phyloP scores from a whole-genome alignment of 805 yeast genomes.

The Wickerhamiella parazyma region DNA sequence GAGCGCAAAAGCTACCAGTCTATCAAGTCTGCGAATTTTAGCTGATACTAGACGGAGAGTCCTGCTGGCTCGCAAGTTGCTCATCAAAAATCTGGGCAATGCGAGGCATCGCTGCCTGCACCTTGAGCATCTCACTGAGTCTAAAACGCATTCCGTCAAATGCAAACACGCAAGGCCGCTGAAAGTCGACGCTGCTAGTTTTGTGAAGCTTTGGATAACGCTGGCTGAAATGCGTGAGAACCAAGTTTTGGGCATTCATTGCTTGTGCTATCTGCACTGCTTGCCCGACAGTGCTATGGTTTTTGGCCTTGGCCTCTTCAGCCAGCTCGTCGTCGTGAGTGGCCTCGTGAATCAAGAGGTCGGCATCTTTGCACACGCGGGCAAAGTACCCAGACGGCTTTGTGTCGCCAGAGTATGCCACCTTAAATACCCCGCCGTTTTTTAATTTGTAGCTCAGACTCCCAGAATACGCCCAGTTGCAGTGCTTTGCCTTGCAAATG shows the following conservation, averaged over 20 bases:
- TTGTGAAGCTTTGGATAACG: slow-evolving; percentile 55
- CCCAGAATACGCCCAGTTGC: slow-evolving; percentile 67
- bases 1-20: slow-evolving; percentile 16
- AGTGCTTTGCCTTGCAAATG: slow-evolving; percentile 73
- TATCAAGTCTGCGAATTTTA: no score
- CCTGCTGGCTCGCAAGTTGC: no score
- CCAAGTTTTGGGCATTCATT: slow-evolving; percentile 59
- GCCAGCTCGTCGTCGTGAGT: slow-evolving; percentile 69
- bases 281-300: slow-evolving; percentile 80
- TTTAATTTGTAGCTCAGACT: slow-evolving; percentile 31
- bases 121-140: slow-evolving; percentile 31
- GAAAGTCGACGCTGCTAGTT: slow-evolving; percentile 11
- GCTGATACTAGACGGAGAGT: no score
- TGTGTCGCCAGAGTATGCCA: slow-evolving; percentile 91
- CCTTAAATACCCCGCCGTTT: slow-evolving; percentile 33
- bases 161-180: slow-evolving; percentile 33
- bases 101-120: slow-evolving; percentile 19
- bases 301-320: slow-evolving; percentile 67
- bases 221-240: slow-evolving; percentile 87
- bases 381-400: slow-evolving; percentile 63
- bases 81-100: slow-evolving; percentile 15
- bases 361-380: slow-evolving; percentile 49
- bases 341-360: slow-evolving; percentile 82
- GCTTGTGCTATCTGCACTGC: slow-evolving; percentile 56
- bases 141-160: slow-evolving; percentile 52